Conservation (phyloP, 768 basidiomycete genomes). For the Nidularia sp. region DNA sequence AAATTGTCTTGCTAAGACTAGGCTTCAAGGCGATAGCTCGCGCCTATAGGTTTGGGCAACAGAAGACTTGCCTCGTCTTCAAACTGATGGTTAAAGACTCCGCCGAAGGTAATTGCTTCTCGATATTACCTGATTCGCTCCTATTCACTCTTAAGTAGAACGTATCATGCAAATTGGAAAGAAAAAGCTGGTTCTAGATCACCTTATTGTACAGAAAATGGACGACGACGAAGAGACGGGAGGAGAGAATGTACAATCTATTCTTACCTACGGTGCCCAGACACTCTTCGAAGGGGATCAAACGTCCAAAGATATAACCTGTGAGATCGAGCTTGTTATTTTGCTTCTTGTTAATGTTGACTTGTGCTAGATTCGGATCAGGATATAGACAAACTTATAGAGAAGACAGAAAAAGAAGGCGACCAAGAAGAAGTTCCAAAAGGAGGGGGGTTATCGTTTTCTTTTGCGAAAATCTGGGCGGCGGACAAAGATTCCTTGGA, state of each 20-base stretch:
- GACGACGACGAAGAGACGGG: slow-evolving; percentile 74
- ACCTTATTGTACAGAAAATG: slow-evolving; percentile 95
- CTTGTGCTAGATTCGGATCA: slow-evolving; percentile 59
- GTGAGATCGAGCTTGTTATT: slow-evolving; percentile 25
- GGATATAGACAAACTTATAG: slow-evolving; percentile 83
- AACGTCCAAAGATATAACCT: slow-evolving; percentile 62
- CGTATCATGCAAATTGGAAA: slow-evolving; percentile 91
- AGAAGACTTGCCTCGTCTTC: slow-evolving; percentile 92
- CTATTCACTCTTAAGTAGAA: slow-evolving; percentile 42
- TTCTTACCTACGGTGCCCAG: slow-evolving; percentile 85
- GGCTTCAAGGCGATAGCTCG: slow-evolving; percentile 81
- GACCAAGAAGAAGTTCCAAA: slow-evolving; percentile 46
- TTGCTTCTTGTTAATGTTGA: not conserved
- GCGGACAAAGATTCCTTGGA: slow-evolving; percentile 70
- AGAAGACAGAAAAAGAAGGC: slow-evolving; percentile 76
- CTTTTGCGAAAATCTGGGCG: slow-evolving; percentile 91
- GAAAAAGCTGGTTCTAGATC: slow-evolving; percentile 91
- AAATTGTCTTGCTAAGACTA: not conserved
- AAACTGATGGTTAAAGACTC: slow-evolving; percentile 95
- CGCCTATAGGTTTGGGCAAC: slow-evolving; percentile 92
- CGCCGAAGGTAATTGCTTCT: slow-evolving; percentile 63
- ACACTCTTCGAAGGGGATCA: slow-evolving; percentile 72
- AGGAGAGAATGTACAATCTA: slow-evolving; percentile 80
- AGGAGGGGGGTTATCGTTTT: slow-evolving; percentile 61
- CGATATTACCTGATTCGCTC: not conserved